Percentiles rank a stretch among this genome's conserved stretches.
These are phyloP conservation scores for Eucalyptus pauciflora DNA, from an alignment of 345 rosid genomes.

Conservation along the genomic window DNA sequence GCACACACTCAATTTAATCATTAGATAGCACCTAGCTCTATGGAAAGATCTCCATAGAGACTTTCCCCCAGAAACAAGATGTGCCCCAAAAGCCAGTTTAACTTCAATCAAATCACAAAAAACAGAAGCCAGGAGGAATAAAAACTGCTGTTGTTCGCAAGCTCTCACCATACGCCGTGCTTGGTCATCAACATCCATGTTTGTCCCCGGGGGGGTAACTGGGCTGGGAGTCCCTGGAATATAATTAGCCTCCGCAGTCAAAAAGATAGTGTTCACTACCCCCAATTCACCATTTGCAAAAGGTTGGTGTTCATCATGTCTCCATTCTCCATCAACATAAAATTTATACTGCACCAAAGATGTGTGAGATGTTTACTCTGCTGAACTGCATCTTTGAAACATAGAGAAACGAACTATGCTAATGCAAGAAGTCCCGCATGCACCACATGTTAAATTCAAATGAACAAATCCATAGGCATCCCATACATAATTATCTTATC, in stretches of 20 bases:
- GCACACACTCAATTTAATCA: neutral
- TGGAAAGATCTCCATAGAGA: neutral
- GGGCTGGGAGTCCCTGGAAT: slow-evolving; percentile 13
- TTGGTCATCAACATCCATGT: slow-evolving; percentile 79
- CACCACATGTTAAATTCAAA: neutral
- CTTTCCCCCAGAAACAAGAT: neutral
- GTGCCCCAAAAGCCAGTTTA: neutral
- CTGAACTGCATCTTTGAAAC: neutral
- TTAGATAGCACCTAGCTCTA: neutral
- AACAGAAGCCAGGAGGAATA: neutral
- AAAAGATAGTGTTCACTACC: slow-evolving; percentile 52
- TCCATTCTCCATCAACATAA: slow-evolving; percentile 88
- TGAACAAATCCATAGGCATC: neutral
- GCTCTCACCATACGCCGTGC: slow-evolving; percentile 32
- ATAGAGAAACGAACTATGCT: neutral
- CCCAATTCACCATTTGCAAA: slow-evolving; percentile 50
- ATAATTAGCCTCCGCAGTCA: slow-evolving; percentile 37
- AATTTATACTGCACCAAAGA: slow-evolving; percentile 65
- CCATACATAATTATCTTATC: neutral
- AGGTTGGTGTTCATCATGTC: slow-evolving; percentile 70
- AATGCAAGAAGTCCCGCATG: neutral
- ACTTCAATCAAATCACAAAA: neutral
- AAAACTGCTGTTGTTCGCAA: neutral
- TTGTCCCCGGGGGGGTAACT: slow-evolving; percentile 17
- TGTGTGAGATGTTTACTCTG: neutral